Base-by-base conservation (phyloP, 768 basidiomycete genomes). In the Boletus insuetus region DNA sequence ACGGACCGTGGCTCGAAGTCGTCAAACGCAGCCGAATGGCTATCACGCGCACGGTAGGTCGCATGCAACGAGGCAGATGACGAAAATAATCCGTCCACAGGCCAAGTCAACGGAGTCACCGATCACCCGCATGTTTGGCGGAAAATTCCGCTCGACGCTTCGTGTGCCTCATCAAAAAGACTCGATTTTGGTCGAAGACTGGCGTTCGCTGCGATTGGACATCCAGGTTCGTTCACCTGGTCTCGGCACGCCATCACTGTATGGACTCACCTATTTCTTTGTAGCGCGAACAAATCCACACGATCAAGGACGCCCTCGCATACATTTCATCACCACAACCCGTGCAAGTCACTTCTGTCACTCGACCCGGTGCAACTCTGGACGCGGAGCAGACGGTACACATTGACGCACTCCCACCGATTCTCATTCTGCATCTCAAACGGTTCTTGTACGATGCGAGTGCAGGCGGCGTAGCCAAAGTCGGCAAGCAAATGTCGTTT, bases 1-100 rank as follows among this genome's bases (percentile, higher is more conserved):
- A 83, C 64, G 86, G 88, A 34, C 91, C 86, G 1, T 98, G 96
- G 96, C 70, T 89, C 24, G 95, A 99, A 73, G 94, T 99, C 1
- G 95, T 94, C 26, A 91, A 85, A 72, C 85, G 85, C 67, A 96
- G 97, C 64, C 82, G 86, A 62, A 82, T 79, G 34, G 83, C 90
- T 17, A 75, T 90, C 47, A 94, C 94, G 3, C 77, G 95, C 52
- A 87, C 86, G 41, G 91, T 93, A 60, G 52, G 87, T 80, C 7
- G 26, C 42, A 42, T 44, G 55, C 40, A 47, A 53, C 31, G 37
- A 47, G 35, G 22, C 31, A 59, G 11, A 57, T 39, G 12, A 48
- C 48, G 34, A 52, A 44, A 53, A 45, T 47, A 41, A 51, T 31
- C 16, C 41, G 26, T 26, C 20, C 10, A 22, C 58, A 93, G 90